phyloP scores from a whole-genome alignment of 805 yeast species.

The Saccharomycopsis olivae region DNA sequence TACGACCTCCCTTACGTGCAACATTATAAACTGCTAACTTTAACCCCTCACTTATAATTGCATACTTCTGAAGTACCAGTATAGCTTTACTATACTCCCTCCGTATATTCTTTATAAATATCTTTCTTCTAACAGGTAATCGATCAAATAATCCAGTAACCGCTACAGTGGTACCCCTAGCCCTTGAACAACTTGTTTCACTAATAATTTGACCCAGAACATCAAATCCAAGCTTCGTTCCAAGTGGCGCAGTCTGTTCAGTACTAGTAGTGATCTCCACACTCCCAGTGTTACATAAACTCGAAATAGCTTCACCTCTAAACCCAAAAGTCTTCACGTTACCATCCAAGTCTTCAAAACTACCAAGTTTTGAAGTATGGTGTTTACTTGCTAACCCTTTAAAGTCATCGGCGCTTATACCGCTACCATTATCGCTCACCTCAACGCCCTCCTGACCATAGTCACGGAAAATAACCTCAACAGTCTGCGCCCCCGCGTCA shows the following conservation, averaged over 20 bases:
- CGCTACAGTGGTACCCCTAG: slow-evolving; percentile 57
- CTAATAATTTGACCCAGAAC: slow-evolving; percentile 38
- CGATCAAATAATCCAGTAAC: slow-evolving; percentile 51
- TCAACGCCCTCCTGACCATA: slow-evolving; percentile 68
- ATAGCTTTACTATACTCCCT: slow-evolving; percentile 68
- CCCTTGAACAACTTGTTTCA: slow-evolving; percentile 37
- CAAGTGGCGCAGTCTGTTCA: slow-evolving; percentile 39
- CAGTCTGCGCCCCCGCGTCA: slow-evolving; percentile 62
- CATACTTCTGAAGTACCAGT: slow-evolving; percentile 51
- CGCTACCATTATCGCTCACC: slow-evolving; percentile 58
- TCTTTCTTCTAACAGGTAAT: slow-evolving; percentile 76
- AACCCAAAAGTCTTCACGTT: slow-evolving; percentile 54
- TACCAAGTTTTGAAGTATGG: slow-evolving; percentile 52
- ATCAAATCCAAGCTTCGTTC: slow-evolving; percentile 44
- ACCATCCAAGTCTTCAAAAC: slow-evolving; percentile 38
- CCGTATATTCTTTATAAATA: slow-evolving; percentile 53
- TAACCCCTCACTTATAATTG: slow-evolving; percentile 46
- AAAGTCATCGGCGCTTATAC: slow-evolving; percentile 45
- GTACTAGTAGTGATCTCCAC: slow-evolving; percentile 42
- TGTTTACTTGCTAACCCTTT: slow-evolving; percentile 47
- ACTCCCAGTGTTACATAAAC: slow-evolving; percentile 47
- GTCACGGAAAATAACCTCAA: slow-evolving; percentile 59
- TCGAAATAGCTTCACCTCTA: slow-evolving; percentile 74
- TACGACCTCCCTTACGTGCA: slow-evolving; percentile 24
- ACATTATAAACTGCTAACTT: slow-evolving; percentile 53